A percentile compares a stretch with the other conserved stretches of the same genome.
phyloP scores from a whole-genome alignment of 257 asterid genomes.

The Cordia subcordata region DNA sequence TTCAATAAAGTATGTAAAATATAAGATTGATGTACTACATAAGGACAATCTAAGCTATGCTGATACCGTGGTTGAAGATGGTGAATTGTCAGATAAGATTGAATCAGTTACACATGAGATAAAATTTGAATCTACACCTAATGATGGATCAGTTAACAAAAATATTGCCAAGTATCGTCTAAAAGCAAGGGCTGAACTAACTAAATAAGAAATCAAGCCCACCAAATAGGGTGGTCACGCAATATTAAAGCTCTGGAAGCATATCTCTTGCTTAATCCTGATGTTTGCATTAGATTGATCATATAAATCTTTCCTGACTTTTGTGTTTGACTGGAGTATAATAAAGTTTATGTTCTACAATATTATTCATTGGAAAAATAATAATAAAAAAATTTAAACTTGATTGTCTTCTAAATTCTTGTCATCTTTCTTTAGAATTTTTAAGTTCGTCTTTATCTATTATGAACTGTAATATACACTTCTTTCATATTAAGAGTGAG shows the following conservation, averaged over 20 bases:
- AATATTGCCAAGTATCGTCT: conserved; percentile 21
- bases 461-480: too few relatives aligned
- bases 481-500: too few relatives aligned
- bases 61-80: conserved; percentile 31
- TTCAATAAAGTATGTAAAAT: conserved; percentile 19
- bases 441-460: too few relatives aligned
- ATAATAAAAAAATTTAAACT: too few relatives aligned
- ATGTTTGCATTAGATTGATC: background rate
- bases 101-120: conserved; percentile 21
- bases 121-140: conserved; percentile 15
- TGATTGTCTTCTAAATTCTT: too few relatives aligned
- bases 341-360: background rate
- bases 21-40: conserved; percentile 20
- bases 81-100: conserved; percentile 20
- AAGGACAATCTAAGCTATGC: conserved; percentile 9
- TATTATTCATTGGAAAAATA: too few relatives aligned
- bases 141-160: conserved; percentile 30
- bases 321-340: background rate
- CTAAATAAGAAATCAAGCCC: conserved; percentile 26
- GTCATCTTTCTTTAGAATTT: too few relatives aligned
- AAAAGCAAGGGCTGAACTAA: conserved; percentile 16
- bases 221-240: conserved; percentile 25
- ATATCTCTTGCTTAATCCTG: conserved; percentile 8
- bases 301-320: background rate
- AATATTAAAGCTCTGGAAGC: conserved; percentile 28